Percentiles rank a stretch among this genome's conserved stretches.
phyloP scores from a whole-genome alignment of 768 basidiomycete genomes.

The Galerina sulciceps region DNA sequence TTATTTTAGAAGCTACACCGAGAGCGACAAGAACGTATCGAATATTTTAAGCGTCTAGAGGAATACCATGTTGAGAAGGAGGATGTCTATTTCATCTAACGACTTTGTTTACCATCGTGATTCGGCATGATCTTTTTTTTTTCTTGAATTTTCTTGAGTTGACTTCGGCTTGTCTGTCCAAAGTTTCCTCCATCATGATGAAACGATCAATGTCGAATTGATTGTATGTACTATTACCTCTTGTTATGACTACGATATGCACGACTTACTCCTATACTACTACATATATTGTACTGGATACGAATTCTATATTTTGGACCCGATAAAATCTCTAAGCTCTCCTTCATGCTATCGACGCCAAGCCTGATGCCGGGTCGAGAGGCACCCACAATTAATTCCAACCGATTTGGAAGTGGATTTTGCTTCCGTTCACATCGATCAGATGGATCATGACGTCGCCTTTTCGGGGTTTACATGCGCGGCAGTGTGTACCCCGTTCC shows the following conservation, averaged over 20 bases:
- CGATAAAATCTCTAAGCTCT: not conserved
- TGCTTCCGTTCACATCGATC: not conserved
- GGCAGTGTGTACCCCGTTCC: not conserved
- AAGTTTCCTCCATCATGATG: slow-evolving; percentile 3
- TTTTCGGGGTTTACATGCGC: not conserved
- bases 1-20: slow-evolving; percentile 40
- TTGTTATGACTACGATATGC: not conserved
- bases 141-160: slow-evolving; percentile 4
- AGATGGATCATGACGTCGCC: not conserved
- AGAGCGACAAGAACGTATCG: slow-evolving; percentile 53
- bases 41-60: slow-evolving; percentile 57
- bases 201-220: slow-evolving; percentile 1
- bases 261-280: not conserved
- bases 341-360: not conserved
- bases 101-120: not conserved
- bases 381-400: not conserved
- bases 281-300: not conserved
- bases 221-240: slow-evolving; percentile 7
- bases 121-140: not conserved
- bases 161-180: not conserved
- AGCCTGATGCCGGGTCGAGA: not conserved
- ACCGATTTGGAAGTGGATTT: slow-evolving; percentile 2
- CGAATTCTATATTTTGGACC: not conserved
- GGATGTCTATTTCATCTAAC: slow-evolving; percentile 61
- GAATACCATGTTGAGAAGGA: slow-evolving; percentile 59